Evolutionary conservation across 441 rosid genomes (phyloP), one percentile per base, ranked within the genome.

Genomic region (Adansonia madagascariensis): DNA sequence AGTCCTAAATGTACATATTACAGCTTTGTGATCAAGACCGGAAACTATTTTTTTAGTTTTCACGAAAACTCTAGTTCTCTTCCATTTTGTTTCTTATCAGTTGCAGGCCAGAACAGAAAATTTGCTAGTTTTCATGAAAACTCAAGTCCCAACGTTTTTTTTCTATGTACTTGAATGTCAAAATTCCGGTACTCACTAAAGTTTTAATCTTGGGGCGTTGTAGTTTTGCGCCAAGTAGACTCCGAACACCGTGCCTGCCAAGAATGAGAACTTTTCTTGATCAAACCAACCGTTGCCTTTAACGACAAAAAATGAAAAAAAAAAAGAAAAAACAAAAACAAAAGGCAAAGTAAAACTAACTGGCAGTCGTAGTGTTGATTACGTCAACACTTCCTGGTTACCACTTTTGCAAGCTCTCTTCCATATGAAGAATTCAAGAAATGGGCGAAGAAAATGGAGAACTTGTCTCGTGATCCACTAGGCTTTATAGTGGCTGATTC

Each of bases 141-240:
- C 31, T 27, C 31, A 27, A 27, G 31, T 27, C 31, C 31, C 31
- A 27, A 27, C 31, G 31, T 27, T 27, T 27, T 27, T 24, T 27
- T 56, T 94, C 94, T 80, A 86, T 73, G 86, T 84, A 93, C 71
- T 89, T 88, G 80, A 86, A 87, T 17, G 85, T 79, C 77, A 86
- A 15, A 64, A 85, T 55, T 43, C 87, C 90, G 14, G 93, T 87
- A 72, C 67, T 75, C 3, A 88, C 67, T 64, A 92, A 84, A 87
- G 85, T 88, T 83, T 68, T 85, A 17, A 91, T 66, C 88, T 85
- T 0, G 97, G 97, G 20, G 89, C 91, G 83, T 80, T 77, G 91
- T 89, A 91, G 85, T 91, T 94, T 79, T 94, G 97, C 22, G 93
- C 93, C 0, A 83, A 41, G 81, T 89, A 92, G 43, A 89, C 79